These are phyloP conservation scores for Ceratobasidium sp. DNA, from an alignment of 1,284 basidiomycete genomes.

Conservation along the genomic window DNA sequence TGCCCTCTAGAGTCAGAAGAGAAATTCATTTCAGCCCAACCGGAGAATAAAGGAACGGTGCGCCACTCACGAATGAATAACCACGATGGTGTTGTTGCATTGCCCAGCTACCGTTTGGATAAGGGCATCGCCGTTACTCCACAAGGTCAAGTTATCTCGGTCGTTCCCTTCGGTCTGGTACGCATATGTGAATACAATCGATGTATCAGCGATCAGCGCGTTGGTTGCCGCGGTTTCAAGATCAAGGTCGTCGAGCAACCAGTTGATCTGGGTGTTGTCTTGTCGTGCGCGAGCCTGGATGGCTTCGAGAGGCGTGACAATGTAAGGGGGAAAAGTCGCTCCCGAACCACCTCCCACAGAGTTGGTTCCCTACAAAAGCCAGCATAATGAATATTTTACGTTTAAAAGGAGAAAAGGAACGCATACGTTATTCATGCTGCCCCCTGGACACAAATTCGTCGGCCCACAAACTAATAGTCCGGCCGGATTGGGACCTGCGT, in stretches of 20 bases:
- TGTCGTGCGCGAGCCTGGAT: slow-evolving; percentile 59
- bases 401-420: slow-evolving; percentile 71
- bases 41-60: neutral
- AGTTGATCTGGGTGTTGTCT: slow-evolving; percentile 58
- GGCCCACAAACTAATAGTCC: slow-evolving; percentile 72
- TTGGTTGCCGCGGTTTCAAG: slow-evolving; percentile 51
- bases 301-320: slow-evolving; percentile 62
- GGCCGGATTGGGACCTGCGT: slow-evolving; percentile 22
- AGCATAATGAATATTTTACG: slow-evolving; percentile 77
- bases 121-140: slow-evolving; percentile 61
- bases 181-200: slow-evolving; percentile 59
- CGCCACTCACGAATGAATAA: slow-evolving; percentile 61
- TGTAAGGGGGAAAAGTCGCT: slow-evolving; percentile 61
- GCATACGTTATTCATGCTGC: slow-evolving; percentile 76
- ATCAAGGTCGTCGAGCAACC: slow-evolving; percentile 61
- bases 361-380: slow-evolving; percentile 63
- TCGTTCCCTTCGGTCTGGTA: slow-evolving; percentile 58
- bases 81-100: slow-evolving; percentile 48
- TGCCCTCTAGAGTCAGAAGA: slow-evolving; percentile 48
- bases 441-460: slow-evolving; percentile 77
- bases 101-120: slow-evolving; percentile 63
- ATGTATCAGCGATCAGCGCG: slow-evolving; percentile 56
- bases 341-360: slow-evolving; percentile 25
- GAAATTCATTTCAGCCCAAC: neutral
- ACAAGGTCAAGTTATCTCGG: slow-evolving; percentile 63